phyloP scores from a whole-genome alignment of 345 rosid species.

The Eutrema yunnanense region DNA sequence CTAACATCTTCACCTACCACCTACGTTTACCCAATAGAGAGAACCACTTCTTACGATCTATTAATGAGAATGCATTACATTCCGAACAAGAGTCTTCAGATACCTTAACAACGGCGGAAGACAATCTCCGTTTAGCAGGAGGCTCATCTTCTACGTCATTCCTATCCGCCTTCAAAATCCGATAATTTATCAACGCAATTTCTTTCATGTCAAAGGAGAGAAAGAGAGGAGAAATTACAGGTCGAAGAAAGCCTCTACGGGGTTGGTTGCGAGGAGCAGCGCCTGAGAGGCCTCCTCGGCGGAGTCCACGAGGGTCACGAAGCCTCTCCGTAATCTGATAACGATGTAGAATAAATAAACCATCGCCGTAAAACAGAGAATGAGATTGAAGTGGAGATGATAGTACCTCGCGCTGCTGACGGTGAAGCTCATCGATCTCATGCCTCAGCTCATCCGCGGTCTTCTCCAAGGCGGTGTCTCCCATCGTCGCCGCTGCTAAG shows the following conservation, averaged over 20 bases:
- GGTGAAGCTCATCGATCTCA: constrained; percentile 87
- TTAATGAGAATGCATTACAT: background rate
- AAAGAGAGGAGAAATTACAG: constrained; percentile 31
- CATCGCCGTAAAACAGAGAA: background rate
- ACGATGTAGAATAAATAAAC: background rate
- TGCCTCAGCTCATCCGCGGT: constrained; percentile 68
- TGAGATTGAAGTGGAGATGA: background rate
- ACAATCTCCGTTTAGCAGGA: constrained; percentile 78
- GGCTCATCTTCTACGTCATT: constrained; percentile 69
- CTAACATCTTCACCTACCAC: constrained; percentile 66
- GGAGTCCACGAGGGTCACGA: constrained; percentile 90
- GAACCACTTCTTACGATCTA: background rate
- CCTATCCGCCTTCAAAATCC: constrained; percentile 60
- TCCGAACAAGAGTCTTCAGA: background rate
- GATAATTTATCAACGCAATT: background rate
- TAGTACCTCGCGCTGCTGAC: constrained; percentile 84
- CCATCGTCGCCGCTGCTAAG: constrained; percentile 36
- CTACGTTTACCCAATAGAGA: constrained; percentile 4
- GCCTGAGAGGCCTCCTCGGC: constrained; percentile 62
- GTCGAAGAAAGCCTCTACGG: constrained; percentile 56
- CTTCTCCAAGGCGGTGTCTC: constrained; percentile 50
- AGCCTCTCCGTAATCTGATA: constrained; percentile 79
- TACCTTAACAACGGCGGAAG: constrained; percentile 94
- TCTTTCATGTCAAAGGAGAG: background rate
- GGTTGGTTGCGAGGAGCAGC: constrained; percentile 60